phyloP scores from a whole-genome alignment of 768 basidiomycete genomes.

The Boletus rubescentipes region DNA sequence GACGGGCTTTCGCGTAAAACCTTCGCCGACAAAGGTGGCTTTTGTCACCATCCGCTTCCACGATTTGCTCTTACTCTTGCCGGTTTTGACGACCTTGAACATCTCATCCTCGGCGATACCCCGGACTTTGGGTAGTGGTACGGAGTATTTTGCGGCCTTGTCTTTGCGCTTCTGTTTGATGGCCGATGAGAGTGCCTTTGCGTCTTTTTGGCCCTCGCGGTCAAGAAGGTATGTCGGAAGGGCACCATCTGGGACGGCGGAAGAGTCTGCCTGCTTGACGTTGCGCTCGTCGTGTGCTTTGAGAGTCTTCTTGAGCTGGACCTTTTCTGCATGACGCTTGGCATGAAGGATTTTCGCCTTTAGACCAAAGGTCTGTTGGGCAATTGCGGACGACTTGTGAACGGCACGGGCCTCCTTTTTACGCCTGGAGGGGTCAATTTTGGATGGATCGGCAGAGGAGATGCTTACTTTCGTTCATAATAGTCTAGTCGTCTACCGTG shows the following conservation, averaged over 20 bases:
- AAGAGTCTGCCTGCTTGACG: slow-evolving; percentile 89
- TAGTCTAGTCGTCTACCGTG: slow-evolving; percentile 96
- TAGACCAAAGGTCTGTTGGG: slow-evolving; percentile 93
- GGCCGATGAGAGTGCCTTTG: slow-evolving; percentile 91
- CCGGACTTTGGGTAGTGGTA: slow-evolving; percentile 93
- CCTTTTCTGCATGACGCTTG: slow-evolving; percentile 95
- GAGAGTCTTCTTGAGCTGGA: slow-evolving; percentile 98
- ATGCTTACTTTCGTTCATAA: slow-evolving; percentile 86
- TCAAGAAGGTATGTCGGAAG: slow-evolving; percentile 95
- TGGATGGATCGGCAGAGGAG: background rate
- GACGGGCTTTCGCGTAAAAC: slow-evolving; percentile 96
- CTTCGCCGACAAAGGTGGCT: slow-evolving; percentile 97
- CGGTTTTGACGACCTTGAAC: slow-evolving; percentile 99
- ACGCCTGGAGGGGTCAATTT: slow-evolving; percentile 47
- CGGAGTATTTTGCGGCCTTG: slow-evolving; percentile 97
- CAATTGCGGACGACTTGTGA: slow-evolving; percentile 74
- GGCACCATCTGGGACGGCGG: slow-evolving; percentile 83
- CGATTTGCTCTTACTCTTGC: slow-evolving; percentile 91
- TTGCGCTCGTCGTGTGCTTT: slow-evolving; percentile 99
- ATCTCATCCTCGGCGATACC: slow-evolving; percentile 99
- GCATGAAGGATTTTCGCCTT: slow-evolving; percentile 99
- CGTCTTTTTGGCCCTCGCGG: slow-evolving; percentile 97
- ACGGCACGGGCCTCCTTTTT: slow-evolving; percentile 79
- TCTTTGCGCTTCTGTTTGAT: slow-evolving; percentile 99
- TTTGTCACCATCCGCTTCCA: slow-evolving; percentile 99